Base-by-base conservation (phyloP, 2,329 filamentous ascomycete species). In the Ophiocordyceps camponoti-saundersi region DNA sequence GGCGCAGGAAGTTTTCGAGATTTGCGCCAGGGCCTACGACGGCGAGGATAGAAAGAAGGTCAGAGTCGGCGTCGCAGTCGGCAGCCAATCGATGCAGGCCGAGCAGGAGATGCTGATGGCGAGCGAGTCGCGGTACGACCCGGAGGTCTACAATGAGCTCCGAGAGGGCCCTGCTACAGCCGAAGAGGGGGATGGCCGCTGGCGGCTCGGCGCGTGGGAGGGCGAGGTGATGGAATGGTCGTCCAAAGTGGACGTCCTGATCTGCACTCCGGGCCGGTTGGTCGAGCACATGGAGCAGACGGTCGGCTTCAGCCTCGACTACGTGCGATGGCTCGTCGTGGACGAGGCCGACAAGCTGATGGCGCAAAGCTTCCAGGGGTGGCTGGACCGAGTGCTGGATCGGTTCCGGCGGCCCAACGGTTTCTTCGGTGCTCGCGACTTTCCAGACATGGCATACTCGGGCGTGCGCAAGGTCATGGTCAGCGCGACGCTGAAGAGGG, bases 331-430 rank as follows among this genome's bases (percentile, higher is more conserved):
- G 88, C 70, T 96, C 0, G 77, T 95, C 3, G 83, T 95, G 43
- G 90, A 96, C 56, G 90, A 96, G 64, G 92, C 90, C 12, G 90
- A 96, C 62, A 87, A 92, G 58, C 69, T 96, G 13, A 73, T 96
- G 6, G 83, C 89, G 42, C 86, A 96, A 61, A 89, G 84, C 57
- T 95, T 92, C 62, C 89, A 95, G 59, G 84, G 90, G 56, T 95
- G 89, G 89, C 70, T 93, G 3, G 77, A 80, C 40, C 66, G 81
- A 0, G 76, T 92, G 7, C 80, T 86, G 57, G 75, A 80, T 16
- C 66, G 68, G 42, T 69, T 85, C 50, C 69, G 70, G 36, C 62
- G 60, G 6, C 2, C n/a, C 2, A 60, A 61, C 2, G 68, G 69
- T 10, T 2, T 11, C 41, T 71, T 71, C 53, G 69, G 71, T 22